Percentiles rank a stretch among this genome's conserved stretches.
These are phyloP conservation scores for Dalechampia spathulata DNA, from an alignment of 441 rosid genomes.

Conservation along the genomic window DNA sequence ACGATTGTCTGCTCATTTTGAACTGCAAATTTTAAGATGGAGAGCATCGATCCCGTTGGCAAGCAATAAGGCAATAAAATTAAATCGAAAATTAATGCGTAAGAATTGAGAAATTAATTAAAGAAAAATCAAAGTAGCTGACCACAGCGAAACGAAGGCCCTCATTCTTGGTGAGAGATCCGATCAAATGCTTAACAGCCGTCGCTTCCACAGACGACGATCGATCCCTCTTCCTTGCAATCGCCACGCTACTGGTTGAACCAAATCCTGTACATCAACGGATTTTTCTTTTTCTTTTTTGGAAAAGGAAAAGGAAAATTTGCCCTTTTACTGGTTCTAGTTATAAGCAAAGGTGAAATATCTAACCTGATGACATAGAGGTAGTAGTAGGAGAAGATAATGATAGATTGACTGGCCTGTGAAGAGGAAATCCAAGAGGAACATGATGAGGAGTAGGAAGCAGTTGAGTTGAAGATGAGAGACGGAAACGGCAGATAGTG, in stretches of 20 bases:
- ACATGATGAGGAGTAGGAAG: neutral
- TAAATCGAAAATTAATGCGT: no score
- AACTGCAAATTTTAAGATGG: no score
- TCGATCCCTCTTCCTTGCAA: constrained; percentile 27
- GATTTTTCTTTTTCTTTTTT: neutral
- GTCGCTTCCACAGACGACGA: constrained; percentile 31
- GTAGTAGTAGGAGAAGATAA: constrained; percentile 4
- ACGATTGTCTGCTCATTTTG: no score
- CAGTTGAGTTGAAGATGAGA: neutral
- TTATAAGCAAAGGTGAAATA: no score
- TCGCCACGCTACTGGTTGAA: constrained; percentile 5
- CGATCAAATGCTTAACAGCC: constrained; percentile 52
- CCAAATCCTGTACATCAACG: constrained; percentile 26
- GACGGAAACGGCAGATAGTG: neutral
- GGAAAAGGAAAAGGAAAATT: no score
- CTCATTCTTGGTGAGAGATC: constrained; percentile 52
- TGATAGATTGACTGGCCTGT: neutral
- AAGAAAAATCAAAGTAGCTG: no score
- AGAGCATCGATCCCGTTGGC: no score
- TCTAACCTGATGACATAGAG: constrained; percentile 2
- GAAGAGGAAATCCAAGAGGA: neutral
- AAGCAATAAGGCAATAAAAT: no score
- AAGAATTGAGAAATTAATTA: no score
- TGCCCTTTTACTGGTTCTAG: no score
- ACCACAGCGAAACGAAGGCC: constrained; percentile 93